Percentiles rank a stretch among this genome's conserved stretches.
Evolutionary conservation across 2,329 filamentous ascomycete genomes (phyloP).

Genomic region (Epichloe baconii): DNA sequence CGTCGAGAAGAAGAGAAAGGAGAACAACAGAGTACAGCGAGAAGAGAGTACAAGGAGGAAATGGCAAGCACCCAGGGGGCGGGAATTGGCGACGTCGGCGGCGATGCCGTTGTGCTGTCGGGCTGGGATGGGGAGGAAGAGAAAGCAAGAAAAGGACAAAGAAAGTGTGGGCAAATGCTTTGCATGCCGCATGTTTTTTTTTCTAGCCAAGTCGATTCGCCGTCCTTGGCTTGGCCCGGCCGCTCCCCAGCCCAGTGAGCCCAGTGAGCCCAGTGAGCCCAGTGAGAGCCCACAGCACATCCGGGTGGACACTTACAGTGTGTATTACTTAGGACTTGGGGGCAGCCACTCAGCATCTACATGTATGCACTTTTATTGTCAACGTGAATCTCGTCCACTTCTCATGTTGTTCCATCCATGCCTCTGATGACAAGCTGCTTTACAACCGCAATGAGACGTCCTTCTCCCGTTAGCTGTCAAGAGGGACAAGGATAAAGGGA

Average conservation of each 20-base stretch:
- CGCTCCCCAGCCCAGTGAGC: neutral
- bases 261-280: no score
- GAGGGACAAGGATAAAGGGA: no score
- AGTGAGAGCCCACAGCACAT: no score
- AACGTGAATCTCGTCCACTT: no score
- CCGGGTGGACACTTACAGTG: no score
- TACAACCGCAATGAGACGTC: no score
- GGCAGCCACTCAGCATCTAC: no score
- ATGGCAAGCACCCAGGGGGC: constrained; percentile 10
- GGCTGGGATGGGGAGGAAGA: constrained; percentile 14
- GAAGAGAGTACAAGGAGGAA: constrained; percentile 5
- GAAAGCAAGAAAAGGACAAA: constrained; percentile 13
- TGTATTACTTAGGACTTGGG: no score
- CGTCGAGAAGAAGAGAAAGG: neutral
- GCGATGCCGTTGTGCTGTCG: constrained; percentile 16
- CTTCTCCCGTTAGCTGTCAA: no score
- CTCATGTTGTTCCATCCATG: no score
- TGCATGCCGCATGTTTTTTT: neutral
- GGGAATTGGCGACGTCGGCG: constrained; percentile 14
- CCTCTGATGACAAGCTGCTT: no score
- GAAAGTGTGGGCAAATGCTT: constrained; percentile 13
- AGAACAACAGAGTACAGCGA: constrained; percentile 5
- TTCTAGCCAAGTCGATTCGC: neutral
- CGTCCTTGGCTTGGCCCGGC: neutral
- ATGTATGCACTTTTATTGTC: no score